Base-by-base conservation (phyloP, 1,284 basidiomycete species). In the Tilletia indica region DNA sequence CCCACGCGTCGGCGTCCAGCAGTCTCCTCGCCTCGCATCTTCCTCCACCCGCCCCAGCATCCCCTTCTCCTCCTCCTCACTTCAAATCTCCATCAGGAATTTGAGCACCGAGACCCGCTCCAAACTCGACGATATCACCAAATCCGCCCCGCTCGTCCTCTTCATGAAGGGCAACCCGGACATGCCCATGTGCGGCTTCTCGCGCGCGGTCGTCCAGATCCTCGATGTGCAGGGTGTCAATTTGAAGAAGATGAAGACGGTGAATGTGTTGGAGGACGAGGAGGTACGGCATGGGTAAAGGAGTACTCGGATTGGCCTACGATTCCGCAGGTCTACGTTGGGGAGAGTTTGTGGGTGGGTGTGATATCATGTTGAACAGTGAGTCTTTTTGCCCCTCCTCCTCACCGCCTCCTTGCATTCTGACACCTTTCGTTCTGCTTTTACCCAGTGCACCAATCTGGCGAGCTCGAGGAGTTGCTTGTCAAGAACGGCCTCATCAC, bases 261-360 rank as follows among this genome's bases (percentile, higher is more conserved):
- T 91, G 86, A 92, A 98, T 85, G 93, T 95, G 66, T 87, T 98
- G 71, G 92, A 90, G 82, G 95, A 99, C 84, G 85, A 88, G 56
- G 93, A 98, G 80, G 86, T 96, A 68, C 86, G 93, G 73, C 89
- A 86, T 80, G 90, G 90, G 96, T 98, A 85, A 98, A 99, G 86
- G 94, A 97, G 85, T 98, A 93, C 85, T 96, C 93, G 64, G 93
- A 81, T 49, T 99, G 96, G 96, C 96, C 96, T 19, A 99, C 96
- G 21, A 91, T 99, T 77, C 97, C 97, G 12, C 96, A 99, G 85
- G 86, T 99, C 9, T 99, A 97, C 83, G 88, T 98, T 54, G 90
- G 93, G 94, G 95, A 36, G 94, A 97, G 84, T 99, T 99, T 81
- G 88, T 98, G 39, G 96, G 96, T 66, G 96, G 96, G 67, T 97